These are phyloP conservation scores for Globisporangium rhizosaccharum DNA, from an alignment of 352 stramenopile species.

Conservation along the genomic window DNA sequence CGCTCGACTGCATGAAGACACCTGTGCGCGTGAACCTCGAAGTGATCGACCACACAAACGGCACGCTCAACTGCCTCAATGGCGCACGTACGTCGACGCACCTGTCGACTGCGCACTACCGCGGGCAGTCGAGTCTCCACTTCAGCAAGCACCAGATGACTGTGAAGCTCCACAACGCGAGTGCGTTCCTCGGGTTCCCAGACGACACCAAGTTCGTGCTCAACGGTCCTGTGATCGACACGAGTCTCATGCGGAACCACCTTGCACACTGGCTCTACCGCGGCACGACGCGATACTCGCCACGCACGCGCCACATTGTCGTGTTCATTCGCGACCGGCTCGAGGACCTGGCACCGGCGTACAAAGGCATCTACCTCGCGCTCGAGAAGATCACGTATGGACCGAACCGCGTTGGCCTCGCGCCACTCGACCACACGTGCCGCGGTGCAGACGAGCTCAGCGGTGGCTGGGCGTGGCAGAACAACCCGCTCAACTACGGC, in stretches of 20 bases:
- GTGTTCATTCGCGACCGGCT: constrained; percentile 54
- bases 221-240: constrained; percentile 73
- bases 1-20: constrained; percentile 66
- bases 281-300: constrained; percentile 60
- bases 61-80: constrained; percentile 53
- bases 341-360: constrained; percentile 26
- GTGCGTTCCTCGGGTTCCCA: constrained; percentile 50
- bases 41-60: constrained; percentile 57
- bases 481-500: constrained; percentile 57
- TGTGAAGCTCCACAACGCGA: constrained; percentile 48
- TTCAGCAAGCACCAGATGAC: constrained; percentile 77
- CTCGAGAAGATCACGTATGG: constrained; percentile 76
- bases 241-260: constrained; percentile 70
- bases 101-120: constrained; percentile 63
- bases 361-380: constrained; percentile 67
- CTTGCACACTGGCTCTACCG: constrained; percentile 75
- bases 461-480: constrained; percentile 78
- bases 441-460: constrained; percentile 33
- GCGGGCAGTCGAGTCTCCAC: constrained; percentile 71
- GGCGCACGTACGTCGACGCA: constrained; percentile 33
- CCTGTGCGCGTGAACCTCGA: constrained; percentile 44
- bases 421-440: constrained; percentile 40
- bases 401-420: constrained; percentile 57
- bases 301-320: constrained; percentile 53
- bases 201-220: constrained; percentile 67